A percentile compares a stretch with the other conserved stretches of the same genome.
phyloP scores from a whole-genome alignment of 371 early-diverging fungal genomes.

The Syncephalastrum monosporum region DNA sequence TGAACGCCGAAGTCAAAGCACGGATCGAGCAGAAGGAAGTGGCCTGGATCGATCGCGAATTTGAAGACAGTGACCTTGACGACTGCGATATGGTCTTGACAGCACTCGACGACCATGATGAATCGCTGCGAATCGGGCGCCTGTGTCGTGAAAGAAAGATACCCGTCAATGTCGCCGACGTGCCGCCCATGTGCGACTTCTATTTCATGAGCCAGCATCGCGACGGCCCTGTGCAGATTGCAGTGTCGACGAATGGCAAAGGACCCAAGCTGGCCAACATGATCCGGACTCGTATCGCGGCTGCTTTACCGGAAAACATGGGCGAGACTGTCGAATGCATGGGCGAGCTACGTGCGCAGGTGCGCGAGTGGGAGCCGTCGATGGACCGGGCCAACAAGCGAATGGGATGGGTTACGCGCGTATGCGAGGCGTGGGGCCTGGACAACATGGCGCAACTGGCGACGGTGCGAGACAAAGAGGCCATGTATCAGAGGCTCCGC shows the following conservation, averaged over 20 bases:
- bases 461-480: conserved; percentile 23
- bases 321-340: conserved; percentile 73
- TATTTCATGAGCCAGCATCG: conserved; percentile 88
- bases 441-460: conserved; percentile 30
- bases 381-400: conserved; percentile 65
- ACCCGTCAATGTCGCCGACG: conserved; percentile 92
- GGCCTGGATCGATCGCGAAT: conserved; percentile 58
- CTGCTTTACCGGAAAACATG: conserved; percentile 63
- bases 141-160: conserved; percentile 67
- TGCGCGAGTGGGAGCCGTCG: conserved; percentile 69
- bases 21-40: conserved; percentile 64
- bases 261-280: conserved; percentile 86
- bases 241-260: conserved; percentile 88
- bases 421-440: conserved; percentile 63
- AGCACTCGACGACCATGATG: conserved; percentile 76
- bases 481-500: conserved; percentile 49
- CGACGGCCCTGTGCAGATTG: conserved; percentile 83
- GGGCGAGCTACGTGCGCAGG: conserved; percentile 64
- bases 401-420: conserved; percentile 79
- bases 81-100: conserved; percentile 75
- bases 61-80: conserved; percentile 57
- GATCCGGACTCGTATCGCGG: conserved; percentile 66
- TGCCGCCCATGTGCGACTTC: conserved; percentile 88
- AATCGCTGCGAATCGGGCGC: conserved; percentile 69
- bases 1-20: conserved; percentile 64